Evolutionary conservation across 1,284 basidiomycete species (phyloP).

Genomic region (Ceratobasidium sp.): DNA sequence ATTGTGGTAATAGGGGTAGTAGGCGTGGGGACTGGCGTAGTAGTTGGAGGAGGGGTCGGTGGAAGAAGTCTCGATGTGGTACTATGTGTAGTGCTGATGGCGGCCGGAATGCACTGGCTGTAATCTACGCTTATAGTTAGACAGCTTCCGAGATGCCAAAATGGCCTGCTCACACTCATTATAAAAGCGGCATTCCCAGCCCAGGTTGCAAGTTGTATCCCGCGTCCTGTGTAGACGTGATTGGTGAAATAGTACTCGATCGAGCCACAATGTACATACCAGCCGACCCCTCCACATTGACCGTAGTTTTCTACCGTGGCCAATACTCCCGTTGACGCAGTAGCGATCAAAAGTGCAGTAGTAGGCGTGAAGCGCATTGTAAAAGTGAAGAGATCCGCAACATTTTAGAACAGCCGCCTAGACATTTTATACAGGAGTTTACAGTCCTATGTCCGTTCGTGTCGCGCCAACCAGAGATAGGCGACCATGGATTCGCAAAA

Average conservation of each 20-base stretch:
- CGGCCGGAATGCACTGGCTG: slow-evolving; percentile 5
- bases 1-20: neutral
- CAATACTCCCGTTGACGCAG: neutral
- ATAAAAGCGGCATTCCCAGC: neutral
- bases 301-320: neutral
- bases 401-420: neutral
- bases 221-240: neutral
- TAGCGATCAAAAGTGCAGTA: neutral
- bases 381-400: neutral
- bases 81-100: neutral
- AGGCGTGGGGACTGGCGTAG: neutral
- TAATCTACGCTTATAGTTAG: neutral
- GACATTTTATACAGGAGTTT: neutral
- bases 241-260: neutral
- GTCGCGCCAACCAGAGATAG: neutral
- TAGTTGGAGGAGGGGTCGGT: neutral
- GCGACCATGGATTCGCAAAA: slow-evolving; percentile 3
- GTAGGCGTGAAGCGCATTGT: neutral
- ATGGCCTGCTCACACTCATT: neutral
- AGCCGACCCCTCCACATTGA: slow-evolving; percentile 1
- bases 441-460: neutral
- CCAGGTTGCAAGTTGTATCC: neutral
- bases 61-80: neutral
- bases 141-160: neutral
- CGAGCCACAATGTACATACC: neutral